Evolutionary conservation across 78 protist species (phyloP), one percentile per base, ranked within the genome.

Genomic region (Guillardia theta): DNA sequence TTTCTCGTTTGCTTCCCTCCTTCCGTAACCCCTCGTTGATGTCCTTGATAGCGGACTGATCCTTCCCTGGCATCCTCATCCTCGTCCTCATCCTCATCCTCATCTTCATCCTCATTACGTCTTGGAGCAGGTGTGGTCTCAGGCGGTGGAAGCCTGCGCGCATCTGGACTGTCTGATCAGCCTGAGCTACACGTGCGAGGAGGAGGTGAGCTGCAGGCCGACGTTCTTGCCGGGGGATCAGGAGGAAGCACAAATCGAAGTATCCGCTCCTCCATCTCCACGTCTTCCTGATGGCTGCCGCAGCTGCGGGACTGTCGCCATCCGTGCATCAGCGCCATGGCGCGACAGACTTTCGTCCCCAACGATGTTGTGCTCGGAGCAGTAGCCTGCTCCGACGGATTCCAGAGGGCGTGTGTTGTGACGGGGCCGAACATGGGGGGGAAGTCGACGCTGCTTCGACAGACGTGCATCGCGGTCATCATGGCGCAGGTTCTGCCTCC

Each of bases 401-500:
- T 15, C 4, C 12, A 70, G 1, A 4, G 62, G 53, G 93, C 77
- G 37, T 88, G 93, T n/a, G 77, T 88, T 46, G 94, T 99, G 6
- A 98, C 99, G n/a, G 99, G 99, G n/a, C 99, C 99, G n/a, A 98
- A 97, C 93, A 97, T 97, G 98, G 98, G 98, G n/a, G 99, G 99
- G 27, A 99, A 99, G 93, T 93, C 97, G 43, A 98, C 99, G 30
- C 46, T 98, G 19, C 96, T 99, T 41, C 94, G 99, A 12, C 94
- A 97, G 93, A 93, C 96, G 37, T 96, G 98, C 83, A 43, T 98
- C 6, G 94, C 96, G 33, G 96, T 96, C 3, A 53, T 99, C 44
- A 50, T 99, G 96, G 99, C 99, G 27, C 99, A 99, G 94, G 33
- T 99, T 50, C 78, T 12, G 6, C 78, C 12, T 15, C 78, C 78